phyloP scores from a whole-genome alignment of 352 stramenopile species.

The Blastocystis sp. region DNA sequence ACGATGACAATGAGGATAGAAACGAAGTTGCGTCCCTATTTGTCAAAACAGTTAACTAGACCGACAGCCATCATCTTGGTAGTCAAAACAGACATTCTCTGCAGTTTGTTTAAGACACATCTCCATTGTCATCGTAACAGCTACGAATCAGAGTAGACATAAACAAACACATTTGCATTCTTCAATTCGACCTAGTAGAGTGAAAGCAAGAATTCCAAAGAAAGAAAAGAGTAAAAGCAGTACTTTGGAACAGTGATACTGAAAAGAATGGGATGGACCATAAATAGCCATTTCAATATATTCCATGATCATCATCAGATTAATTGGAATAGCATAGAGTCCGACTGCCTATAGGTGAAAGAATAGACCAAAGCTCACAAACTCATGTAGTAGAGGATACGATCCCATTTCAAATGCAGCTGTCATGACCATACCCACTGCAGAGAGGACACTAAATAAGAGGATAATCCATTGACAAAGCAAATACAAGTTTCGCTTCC shows the following conservation, averaged over 20 bases:
- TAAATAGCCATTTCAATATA: neutral
- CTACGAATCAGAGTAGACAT: neutral
- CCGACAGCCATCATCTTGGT: neutral
- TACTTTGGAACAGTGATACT: neutral
- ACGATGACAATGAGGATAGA: neutral
- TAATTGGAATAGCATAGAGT: neutral
- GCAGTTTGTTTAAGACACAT: neutral
- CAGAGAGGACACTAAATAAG: neutral
- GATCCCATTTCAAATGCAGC: neutral
- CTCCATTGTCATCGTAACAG: neutral
- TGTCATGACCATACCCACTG: neutral
- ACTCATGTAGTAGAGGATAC: neutral
- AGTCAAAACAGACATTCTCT: neutral
- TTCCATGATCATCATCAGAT: neutral
- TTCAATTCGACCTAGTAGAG: neutral
- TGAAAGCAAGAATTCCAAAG: neutral
- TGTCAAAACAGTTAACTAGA: neutral
- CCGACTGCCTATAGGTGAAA: neutral
- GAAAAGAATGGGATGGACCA: neutral
- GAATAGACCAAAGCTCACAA: neutral
- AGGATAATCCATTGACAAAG: neutral
- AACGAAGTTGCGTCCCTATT: neutral
- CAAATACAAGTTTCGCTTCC: neutral
- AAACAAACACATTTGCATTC: conserved; percentile 1
- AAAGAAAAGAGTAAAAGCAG: neutral